phyloP scores from a whole-genome alignment of 306 rosid species.

The Quillaja saponaria region DNA sequence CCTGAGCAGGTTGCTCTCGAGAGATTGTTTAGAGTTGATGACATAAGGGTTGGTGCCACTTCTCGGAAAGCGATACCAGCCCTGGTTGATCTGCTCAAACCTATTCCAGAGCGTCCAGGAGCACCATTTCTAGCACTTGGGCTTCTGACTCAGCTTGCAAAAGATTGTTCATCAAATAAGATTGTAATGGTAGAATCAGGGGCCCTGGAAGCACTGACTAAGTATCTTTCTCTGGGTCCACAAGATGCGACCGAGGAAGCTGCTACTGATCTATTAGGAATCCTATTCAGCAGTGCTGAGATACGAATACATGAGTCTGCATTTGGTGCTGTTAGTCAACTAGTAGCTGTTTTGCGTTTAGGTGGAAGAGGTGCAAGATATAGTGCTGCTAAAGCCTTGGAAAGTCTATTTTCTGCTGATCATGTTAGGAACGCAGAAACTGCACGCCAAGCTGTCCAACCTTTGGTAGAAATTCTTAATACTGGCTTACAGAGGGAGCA shows the following conservation, averaged over 20 bases:
- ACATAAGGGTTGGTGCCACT: conserved; percentile 91
- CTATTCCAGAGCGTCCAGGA: conserved; percentile 98
- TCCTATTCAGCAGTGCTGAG: conserved; percentile 92
- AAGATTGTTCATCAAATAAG: conserved; percentile 89
- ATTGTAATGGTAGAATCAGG: conserved; percentile 96
- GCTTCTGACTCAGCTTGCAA: conserved; percentile 77
- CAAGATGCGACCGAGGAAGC: conserved; percentile 99
- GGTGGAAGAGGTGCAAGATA: conserved; percentile 97
- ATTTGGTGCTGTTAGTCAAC: conserved; percentile 93
- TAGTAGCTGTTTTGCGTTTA: conserved; percentile 93
- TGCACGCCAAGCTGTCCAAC: conserved; percentile 94
- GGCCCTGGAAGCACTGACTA: conserved; percentile 88
- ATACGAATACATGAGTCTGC: conserved; percentile 90
- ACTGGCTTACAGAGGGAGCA: conserved; percentile 96
- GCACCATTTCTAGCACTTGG: conserved; percentile 97
- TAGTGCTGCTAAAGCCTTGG: conserved; percentile 97
- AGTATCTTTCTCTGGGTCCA: conserved; percentile 94
- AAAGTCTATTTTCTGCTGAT: conserved; percentile 93
- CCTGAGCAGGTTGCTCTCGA: conserved; percentile 97
- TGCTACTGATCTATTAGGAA: conserved; percentile 90
- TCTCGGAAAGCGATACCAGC: conserved; percentile 96
- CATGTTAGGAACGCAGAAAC: conserved; percentile 94
- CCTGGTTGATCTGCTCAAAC: conserved; percentile 97
- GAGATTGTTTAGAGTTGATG: conserved; percentile 96
- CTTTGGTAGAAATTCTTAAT: conserved; percentile 96